Evolutionary conservation across 805 yeast species (phyloP).

Genomic region (Candida germanica): DNA sequence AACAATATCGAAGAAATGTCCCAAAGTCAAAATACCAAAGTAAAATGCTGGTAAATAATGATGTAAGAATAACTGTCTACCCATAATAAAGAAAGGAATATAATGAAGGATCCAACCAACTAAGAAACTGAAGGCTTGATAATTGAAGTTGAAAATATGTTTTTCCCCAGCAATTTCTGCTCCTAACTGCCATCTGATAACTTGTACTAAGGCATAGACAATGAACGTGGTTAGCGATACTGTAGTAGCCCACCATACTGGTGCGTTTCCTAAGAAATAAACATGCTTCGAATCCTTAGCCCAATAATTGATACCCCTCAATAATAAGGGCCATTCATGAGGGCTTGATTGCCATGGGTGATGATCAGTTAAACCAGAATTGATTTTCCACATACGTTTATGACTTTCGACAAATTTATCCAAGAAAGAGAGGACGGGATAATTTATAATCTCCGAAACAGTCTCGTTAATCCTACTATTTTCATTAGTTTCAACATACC

Average conservation of each 20-base stretch:
- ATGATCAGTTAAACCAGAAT: slow-evolving; percentile 63
- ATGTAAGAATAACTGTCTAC: slow-evolving; percentile 87
- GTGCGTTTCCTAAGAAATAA: slow-evolving; percentile 76
- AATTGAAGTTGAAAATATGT: slow-evolving; percentile 60
- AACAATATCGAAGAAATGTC: slow-evolving; percentile 60
- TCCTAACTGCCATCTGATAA: slow-evolving; percentile 63
- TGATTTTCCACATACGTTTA: slow-evolving; percentile 72
- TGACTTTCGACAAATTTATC: slow-evolving; percentile 66
- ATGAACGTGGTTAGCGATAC: slow-evolving; percentile 49
- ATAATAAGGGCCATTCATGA: slow-evolving; percentile 67
- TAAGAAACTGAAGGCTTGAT: slow-evolving; percentile 57
- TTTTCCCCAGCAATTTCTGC: slow-evolving; percentile 43
- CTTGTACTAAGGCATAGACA: slow-evolving; percentile 44
- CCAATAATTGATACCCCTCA: slow-evolving; percentile 85
- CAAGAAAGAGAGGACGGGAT: slow-evolving; percentile 51
- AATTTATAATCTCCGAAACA: slow-evolving; percentile 34
- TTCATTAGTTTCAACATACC: slow-evolving; percentile 73
- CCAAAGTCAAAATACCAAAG: slow-evolving; percentile 76
- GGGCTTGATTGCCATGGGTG: slow-evolving; percentile 75
- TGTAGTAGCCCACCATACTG: slow-evolving; percentile 72
- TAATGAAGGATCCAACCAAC: slow-evolving; percentile 73
- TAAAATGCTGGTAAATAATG: slow-evolving; percentile 92
- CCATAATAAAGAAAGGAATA: slow-evolving; percentile 81
- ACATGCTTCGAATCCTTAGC: slow-evolving; percentile 55
- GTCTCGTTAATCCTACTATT: slow-evolving; percentile 43